Evolutionary conservation across 73 alveolate genomes (phyloP).

Genomic region (Halteria grandinella): DNA sequence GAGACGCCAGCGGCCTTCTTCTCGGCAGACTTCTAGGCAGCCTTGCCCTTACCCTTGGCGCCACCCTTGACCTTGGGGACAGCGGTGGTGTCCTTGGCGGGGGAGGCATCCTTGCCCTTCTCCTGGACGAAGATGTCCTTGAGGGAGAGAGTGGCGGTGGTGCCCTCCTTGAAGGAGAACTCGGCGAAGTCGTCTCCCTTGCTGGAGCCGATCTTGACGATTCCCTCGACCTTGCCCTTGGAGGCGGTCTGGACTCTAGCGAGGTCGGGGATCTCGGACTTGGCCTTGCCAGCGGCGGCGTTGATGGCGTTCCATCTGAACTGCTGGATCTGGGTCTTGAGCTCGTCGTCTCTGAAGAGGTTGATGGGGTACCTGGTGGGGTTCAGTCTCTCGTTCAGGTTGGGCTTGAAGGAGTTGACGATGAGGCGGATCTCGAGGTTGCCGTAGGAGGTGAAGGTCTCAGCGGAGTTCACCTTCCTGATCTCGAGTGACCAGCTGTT

Average conservation of each 20-base stretch:
- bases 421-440: slow-evolving; percentile 45
- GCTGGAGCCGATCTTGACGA: slow-evolving; percentile 2
- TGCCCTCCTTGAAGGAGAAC: slow-evolving; percentile 52
- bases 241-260: slow-evolving; percentile 6
- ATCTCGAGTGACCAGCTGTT: slow-evolving; percentile 51
- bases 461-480: slow-evolving; percentile 37
- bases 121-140: slow-evolving; percentile 46
- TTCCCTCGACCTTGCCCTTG: slow-evolving; percentile 40
- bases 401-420: slow-evolving; percentile 45
- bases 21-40: slow-evolving; percentile 32
- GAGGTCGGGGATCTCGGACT: slow-evolving; percentile 44
- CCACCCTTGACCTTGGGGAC: slow-evolving; percentile 25
- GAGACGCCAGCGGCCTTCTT: background rate
- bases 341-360: slow-evolving; percentile 60
- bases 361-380: slow-evolving; percentile 50
- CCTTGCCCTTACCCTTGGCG: slow-evolving; percentile 38
- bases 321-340: slow-evolving; percentile 50
- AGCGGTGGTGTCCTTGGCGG: background rate
- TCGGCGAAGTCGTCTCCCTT: slow-evolving; percentile 45
- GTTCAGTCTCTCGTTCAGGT: slow-evolving; percentile 17
- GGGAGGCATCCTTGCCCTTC: slow-evolving; percentile 48
- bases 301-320: slow-evolving; percentile 35
- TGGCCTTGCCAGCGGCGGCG: slow-evolving; percentile 17
- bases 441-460: slow-evolving; percentile 44
- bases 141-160: slow-evolving; percentile 16